These are phyloP conservation scores for Taxawa tesnikishii DNA, from an alignment of 2,329 filamentous ascomycete genomes.

Conservation along the genomic window DNA sequence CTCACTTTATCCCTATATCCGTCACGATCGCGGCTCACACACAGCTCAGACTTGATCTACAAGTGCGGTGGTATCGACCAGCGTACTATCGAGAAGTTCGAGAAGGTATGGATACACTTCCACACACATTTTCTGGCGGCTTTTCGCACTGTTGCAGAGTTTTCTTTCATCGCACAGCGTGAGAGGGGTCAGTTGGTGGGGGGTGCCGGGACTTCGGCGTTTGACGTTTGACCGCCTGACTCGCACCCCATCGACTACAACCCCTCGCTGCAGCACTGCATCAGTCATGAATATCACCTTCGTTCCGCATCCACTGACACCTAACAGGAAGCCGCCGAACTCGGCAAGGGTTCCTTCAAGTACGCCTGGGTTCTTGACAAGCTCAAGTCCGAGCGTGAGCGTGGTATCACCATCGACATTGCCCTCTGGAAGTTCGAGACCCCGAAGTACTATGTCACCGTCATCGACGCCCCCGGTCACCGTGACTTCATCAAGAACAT, in stretches of 20 bases:
- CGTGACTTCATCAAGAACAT: constrained; percentile 99
- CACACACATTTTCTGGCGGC: constrained; percentile 8
- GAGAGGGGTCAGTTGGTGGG: constrained; percentile 9
- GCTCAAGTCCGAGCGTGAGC: constrained; percentile 99
- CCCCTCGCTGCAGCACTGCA: background rate
- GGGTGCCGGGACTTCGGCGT: constrained; percentile 8
- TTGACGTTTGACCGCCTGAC: constrained; percentile 3
- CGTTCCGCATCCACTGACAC: too few relatives aligned
- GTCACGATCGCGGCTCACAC: constrained; percentile 33
- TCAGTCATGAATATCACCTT: constrained; percentile 5
- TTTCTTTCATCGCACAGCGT: constrained; percentile 1
- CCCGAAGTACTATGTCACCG: constrained; percentile 87
- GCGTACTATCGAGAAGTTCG: constrained; percentile 99
- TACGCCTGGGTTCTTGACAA: constrained; percentile 99
- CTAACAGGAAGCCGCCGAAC: constrained; percentile 84
- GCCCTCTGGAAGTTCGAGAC: constrained; percentile 99
- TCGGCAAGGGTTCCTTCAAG: constrained; percentile 99
- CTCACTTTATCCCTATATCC: constrained; percentile 15
- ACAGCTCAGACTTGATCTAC: constrained; percentile 91
- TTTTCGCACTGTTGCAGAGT: background rate
- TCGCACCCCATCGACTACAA: constrained; percentile 14
- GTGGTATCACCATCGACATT: constrained; percentile 99
- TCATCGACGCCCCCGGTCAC: constrained; percentile 98
- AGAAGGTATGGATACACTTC: constrained; percentile 60
- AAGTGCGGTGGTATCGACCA: constrained; percentile 99